phyloP scores from a whole-genome alignment of 129 eudicot species.

The Pseudognaphalium luteoalbum region DNA sequence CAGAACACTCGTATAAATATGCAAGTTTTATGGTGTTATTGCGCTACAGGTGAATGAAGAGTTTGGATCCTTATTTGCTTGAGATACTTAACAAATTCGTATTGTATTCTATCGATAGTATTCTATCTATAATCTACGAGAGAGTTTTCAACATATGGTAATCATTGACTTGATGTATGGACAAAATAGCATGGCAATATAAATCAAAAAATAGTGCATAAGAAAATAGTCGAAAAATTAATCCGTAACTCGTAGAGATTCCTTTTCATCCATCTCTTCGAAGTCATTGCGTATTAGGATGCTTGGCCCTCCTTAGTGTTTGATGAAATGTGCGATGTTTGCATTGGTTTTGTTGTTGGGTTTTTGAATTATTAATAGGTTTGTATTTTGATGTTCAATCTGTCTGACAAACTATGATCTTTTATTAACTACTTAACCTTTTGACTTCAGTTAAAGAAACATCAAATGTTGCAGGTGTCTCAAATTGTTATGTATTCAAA shows the following conservation, averaged over 20 bases:
- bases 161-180: not conserved
- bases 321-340: not conserved
- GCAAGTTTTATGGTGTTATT: too few relatives aligned
- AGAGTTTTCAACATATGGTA: not conserved
- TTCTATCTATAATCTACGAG: not conserved
- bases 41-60: not conserved
- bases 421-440: not conserved
- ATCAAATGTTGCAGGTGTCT: slow-evolving; percentile 52
- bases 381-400: not conserved
- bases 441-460: slow-evolving; percentile 7
- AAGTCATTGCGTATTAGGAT: slow-evolving; percentile 8
- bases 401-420: not conserved
- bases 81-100: too few relatives aligned
- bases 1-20: too few relatives aligned
- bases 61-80: too few relatives aligned
- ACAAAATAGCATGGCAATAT: not conserved
- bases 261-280: not conserved
- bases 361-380: not conserved
- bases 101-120: too few relatives aligned
- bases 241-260: not conserved
- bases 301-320: not conserved
- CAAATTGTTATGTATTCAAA: slow-evolving; percentile 89
- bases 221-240: not conserved
- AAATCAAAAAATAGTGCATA: not conserved
- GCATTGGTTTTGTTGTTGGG: slow-evolving; percentile 8